Base-by-base conservation (phyloP, 2,329 filamentous ascomycete genomes). In the Dothiorella sarmentorum region DNA sequence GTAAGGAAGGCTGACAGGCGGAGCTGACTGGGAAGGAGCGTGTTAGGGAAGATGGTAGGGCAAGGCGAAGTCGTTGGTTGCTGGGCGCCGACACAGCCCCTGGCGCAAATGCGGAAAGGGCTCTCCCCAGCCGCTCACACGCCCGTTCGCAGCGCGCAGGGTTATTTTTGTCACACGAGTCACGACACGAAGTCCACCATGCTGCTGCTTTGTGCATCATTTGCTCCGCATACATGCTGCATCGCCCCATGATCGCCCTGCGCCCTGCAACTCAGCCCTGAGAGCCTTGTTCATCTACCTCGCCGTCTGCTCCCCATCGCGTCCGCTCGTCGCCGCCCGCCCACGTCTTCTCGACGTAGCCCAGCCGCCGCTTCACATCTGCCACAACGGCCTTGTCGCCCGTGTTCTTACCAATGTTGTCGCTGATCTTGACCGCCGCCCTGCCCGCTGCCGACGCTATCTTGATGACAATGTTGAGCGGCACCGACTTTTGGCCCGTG, bases 401-500 rank as follows among this genome's bases (percentile, higher is more conserved):
- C 0, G 91, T 97, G 69, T 99, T 99, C 81, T 99, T 99, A 44
- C 91, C 85, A 63, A 87, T 82, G 69, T 97, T 97, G 72, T 81
- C 82, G 66, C 86, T 97, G 65, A 99, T 90, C 79, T 99, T 99
- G 69, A 99, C 85, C 2, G 94, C 92, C 0, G 88, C 84, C 45
- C 86, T 84, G 5, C 92, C 92, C 13, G 80, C 84, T 0, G 91
- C 94, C 9, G 90, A 91, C 62, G 90, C 90, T 61, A 99, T 82
- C 77, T 99, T 99, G 76, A 99, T 97, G 65, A 99, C 94, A 67
- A 99, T 99, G 68, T 99, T 99, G 57, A 99, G 78, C 0, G 94
- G 94, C 15, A 86, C 85, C 0, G 92, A 97, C 75, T 97, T 97
- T 65, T 85, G 85, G 37, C 87, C 86, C 38, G 42, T 55, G 33